Evolutionary conservation across 2,329 filamentous ascomycete species (phyloP), one percentile per base, ranked within the genome.

Genomic region (Xylaria sp.): DNA sequence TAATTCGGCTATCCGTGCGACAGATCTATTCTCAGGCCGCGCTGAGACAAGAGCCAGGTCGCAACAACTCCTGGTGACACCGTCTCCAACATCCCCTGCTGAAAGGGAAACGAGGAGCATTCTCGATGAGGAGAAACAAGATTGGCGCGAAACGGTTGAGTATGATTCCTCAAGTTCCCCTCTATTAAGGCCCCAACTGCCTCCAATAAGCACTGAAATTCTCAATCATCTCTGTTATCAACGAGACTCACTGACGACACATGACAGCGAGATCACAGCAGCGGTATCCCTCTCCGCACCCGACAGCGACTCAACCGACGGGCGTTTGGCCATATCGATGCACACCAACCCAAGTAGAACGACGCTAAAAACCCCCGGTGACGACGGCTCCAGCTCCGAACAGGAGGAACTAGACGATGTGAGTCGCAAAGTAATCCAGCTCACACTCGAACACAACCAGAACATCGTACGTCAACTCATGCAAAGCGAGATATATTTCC

Each of bases 91-190:
- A 6, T 23, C 63, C 40, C 20, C 36, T 40, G 33, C 42, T 11
- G 68, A 65, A 10, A 65, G 70, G n/a, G 62, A 63, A 9, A 65
- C 65, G 13, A 65, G 68, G 26, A 72, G 59, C 20, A 51, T 63
- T 2, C 58, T 77, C 2, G 67, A 71, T 15, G 69, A 69, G 23
- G 73, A 75, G 51, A 75, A 77, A 20, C 65, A 66, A 26, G 70
- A 72, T 17, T 77, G 76, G 76, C 67, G 68, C 7, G 69, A 70
- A 59, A 75, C 74, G n/a, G 76, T 74, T 33, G 71, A 77, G 63
- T 65, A 65, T 48, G 63, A 13, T 40, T 11, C 56, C 33, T 4
- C 11, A 31, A 23, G 5, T 23, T 58, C 26, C 28, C 44, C 46
- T 31, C 53, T 60, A 48, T 17, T 11, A 51, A 13, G 13, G 23